A percentile compares a stretch with the other conserved stretches of the same genome.
Evolutionary conservation across 441 rosid genomes (phyloP).

Genomic region (Eutrema salsugineum): DNA sequence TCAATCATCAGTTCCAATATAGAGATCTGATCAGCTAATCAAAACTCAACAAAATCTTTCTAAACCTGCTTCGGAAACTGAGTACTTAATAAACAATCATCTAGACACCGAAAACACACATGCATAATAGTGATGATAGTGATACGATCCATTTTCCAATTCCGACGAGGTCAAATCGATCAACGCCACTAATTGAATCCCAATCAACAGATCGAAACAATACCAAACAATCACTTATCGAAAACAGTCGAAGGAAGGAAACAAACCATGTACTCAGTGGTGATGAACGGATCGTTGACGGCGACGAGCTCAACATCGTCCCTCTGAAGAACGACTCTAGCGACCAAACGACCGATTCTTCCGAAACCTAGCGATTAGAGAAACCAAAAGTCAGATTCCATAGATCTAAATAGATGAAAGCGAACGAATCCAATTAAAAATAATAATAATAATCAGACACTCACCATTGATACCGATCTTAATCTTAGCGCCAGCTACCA

Average conservation of each 20-base stretch:
- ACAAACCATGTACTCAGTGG: constrained; percentile 66
- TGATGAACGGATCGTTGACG: constrained; percentile 69
- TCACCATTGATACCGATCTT: constrained; percentile 77
- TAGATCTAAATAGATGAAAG: neutral
- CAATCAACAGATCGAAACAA: neutral
- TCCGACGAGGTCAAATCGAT: neutral
- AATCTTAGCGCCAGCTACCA: constrained; percentile 46
- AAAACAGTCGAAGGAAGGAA: neutral
- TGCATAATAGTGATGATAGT: neutral
- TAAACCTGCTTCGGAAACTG: neutral
- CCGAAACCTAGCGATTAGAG: constrained; percentile 45
- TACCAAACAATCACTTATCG: neutral
- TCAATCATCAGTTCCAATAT: neutral
- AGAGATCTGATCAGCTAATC: neutral
- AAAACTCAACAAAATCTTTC: neutral
- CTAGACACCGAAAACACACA: neutral
- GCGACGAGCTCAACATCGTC: constrained; percentile 81
- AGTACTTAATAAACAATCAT: neutral
- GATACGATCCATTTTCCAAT: neutral
- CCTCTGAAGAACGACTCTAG: constrained; percentile 65
- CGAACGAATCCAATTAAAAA: neutral
- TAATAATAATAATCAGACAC: neutral
- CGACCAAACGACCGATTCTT: constrained; percentile 79
- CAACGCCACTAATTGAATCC: neutral
- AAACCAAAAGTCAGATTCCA: neutral